Base-by-base conservation (phyloP, 176 grass and related monocot genomes). In the Aegilops tauschii region DNA sequence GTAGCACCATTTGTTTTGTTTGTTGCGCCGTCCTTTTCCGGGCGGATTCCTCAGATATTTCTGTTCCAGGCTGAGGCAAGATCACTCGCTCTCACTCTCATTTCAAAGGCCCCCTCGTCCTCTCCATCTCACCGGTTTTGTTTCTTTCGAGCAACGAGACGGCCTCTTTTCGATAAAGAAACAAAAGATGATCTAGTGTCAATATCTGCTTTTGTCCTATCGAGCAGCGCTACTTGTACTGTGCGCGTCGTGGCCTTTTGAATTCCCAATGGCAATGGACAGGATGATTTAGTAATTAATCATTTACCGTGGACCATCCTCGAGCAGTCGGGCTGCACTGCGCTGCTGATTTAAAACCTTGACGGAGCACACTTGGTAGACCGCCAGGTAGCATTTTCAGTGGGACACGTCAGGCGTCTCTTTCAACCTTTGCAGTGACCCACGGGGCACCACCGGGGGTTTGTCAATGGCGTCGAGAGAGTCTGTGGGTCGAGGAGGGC, bases 21-120 rank as follows among this genome's bases (percentile, higher is more conserved):
- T 25, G 56, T 71, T 71, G 80, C 8, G 12, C 29, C 32, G 65
- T 56, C 80, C 30, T 82, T 82, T 82, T 70, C 80, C 11, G 5
- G 5, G 1, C 12, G 9, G 65, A 70, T 82, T 17, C 65, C 12
- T 58, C 47, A 27, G 47, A 82, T 71, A 54, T 69, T 82, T 82
- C 65, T 17, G 45, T 37, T 58, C 45, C 45, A 4, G 29, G 12
- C 12, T 49, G 16, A 21, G 45, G 37, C 61, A 31, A 69, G 18
- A 34, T n/a, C n/a, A 4, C 36, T 40, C 12, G n/a, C 36, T 37
- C 34, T 31, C 30, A 25, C 13, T 32, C 20, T 37, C 17, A 17
- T 61, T 56, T 64, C 23, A 16, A 29, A 77, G 28, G 18, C 28
- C 49, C 36, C 28, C 47, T 20, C 30, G 9, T 35, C n/a, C 9